Evolutionary conservation across 805 yeast genomes (phyloP), one percentile per base, ranked within the genome.

Genomic region (Saturnispora hagleri): DNA sequence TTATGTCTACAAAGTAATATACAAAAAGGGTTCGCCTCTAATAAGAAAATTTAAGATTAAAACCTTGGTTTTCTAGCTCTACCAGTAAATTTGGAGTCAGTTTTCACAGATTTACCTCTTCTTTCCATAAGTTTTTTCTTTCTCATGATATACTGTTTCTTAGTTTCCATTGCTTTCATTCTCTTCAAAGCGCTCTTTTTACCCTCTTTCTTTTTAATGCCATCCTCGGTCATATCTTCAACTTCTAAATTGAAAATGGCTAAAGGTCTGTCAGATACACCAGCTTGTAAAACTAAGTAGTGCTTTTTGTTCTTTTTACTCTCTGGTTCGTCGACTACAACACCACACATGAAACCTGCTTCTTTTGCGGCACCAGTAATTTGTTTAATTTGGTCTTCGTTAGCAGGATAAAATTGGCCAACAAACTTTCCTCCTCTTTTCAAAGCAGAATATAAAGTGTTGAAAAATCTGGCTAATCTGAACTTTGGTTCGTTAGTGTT

Each of bases 351-450:
- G 67, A 93, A 93, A 1, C 99, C 99, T 0, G 97, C 84, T 5
- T 86, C 82, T 67, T 89, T 91, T 9, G 99, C 98, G 24, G 96
- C 86, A 40, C 76, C 75, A 50, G 87, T 71, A 31, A 93, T 88
- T 46, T 80, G 76, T 54, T 87, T 85, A 9, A 83, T 81, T 67
- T 93, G 98, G 33, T 74, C 77, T 57, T 93, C 97, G 68, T 89
- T 86, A 66, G 82, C 81, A 10, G 99, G 99, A 69, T 93, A 93
- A 65, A 91, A 93, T 69, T 93, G 99, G 20, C 96, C 97, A 27
- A 88, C 97, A 58, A 91, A 95, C 69, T 93, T 93, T 6, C 99
- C 99, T 47, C 99, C 99, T 64, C 96, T 79, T 63, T 80, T 84
- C 67, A 93, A 73, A 35, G 89, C 73, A 0, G 96, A 89, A 68